Conservation (phyloP, 2,329 filamentous ascomycete genomes). For the Leptographium wingfieldii region DNA sequence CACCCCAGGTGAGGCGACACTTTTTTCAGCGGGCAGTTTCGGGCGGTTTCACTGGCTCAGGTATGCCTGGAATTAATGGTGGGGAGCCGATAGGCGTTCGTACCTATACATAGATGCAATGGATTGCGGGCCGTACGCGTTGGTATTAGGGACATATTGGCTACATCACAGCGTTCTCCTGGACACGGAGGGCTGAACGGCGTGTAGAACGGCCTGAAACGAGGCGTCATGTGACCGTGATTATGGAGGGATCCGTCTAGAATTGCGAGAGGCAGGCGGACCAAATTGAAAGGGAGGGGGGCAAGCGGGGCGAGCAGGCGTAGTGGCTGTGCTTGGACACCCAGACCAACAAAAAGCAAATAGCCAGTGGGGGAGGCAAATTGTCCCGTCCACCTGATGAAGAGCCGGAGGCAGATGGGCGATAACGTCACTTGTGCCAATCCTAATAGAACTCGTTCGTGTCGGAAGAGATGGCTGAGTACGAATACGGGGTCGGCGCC, state of each 20-base stretch:
- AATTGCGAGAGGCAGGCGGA: neutral
- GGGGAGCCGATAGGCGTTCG: neutral
- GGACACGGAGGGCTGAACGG: neutral
- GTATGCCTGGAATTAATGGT: neutral
- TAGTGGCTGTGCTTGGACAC: neutral
- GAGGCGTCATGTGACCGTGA: neutral
- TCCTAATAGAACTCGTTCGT: neutral
- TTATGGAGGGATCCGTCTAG: neutral
- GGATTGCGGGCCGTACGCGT: neutral
- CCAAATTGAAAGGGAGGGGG: neutral
- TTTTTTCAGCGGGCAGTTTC: slow-evolving; percentile 5
- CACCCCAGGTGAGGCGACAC: slow-evolving; percentile 1
- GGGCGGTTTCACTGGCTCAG: slow-evolving; percentile 3
- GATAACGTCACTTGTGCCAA: neutral
- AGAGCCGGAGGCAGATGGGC: neutral
- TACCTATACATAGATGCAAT: neutral
- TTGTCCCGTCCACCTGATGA: neutral
- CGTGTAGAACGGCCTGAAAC: neutral
- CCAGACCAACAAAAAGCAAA: neutral
- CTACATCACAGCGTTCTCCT: neutral
- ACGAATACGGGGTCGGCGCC: too few relatives aligned
- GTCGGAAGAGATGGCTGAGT: too few relatives aligned
- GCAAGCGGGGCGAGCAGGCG: neutral
- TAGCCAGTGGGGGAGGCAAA: neutral
- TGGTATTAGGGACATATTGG: neutral